Conservation (phyloP, 257 asterid species). For the Nemophila menziesii region DNA sequence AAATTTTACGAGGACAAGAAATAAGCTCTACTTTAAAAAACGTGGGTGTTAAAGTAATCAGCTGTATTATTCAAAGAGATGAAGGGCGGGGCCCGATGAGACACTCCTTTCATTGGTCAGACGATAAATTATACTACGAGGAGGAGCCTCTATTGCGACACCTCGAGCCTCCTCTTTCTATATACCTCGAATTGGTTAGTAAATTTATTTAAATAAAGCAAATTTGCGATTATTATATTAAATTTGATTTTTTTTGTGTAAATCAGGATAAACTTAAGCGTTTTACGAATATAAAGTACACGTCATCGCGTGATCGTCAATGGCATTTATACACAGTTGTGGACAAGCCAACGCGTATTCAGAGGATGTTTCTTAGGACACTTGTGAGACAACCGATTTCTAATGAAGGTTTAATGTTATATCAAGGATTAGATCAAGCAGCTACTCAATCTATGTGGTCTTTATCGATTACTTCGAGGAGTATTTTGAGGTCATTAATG, state of each 20-base stretch:
- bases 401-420: constrained; percentile 52
- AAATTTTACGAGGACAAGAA: constrained; percentile 77
- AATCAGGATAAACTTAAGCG: constrained; percentile 85
- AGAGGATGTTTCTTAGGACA: constrained; percentile 86
- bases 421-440: constrained; percentile 50
- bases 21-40: constrained; percentile 68
- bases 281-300: constrained; percentile 61
- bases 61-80: constrained; percentile 95
- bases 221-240: background rate
- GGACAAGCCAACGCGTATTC: constrained; percentile 61
- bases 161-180: constrained; percentile 97
- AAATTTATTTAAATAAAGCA: background rate
- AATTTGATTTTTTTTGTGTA: constrained; percentile 11
- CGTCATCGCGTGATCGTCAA: constrained; percentile 97
- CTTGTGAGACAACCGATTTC: constrained; percentile 87
- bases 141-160: constrained; percentile 93
- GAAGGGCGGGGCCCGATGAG: constrained; percentile 99
- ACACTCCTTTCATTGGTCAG: constrained; percentile 90
- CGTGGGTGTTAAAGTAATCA: constrained; percentile 83
- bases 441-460: constrained; percentile 44
- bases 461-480: constrained; percentile 76
- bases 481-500: constrained; percentile 71
- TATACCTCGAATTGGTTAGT: constrained; percentile 90
- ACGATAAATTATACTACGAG: constrained; percentile 52
- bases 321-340: constrained; percentile 93